These are phyloP conservation scores for Syzygium grande DNA, from an alignment of 345 rosid species.

Conservation along the genomic window DNA sequence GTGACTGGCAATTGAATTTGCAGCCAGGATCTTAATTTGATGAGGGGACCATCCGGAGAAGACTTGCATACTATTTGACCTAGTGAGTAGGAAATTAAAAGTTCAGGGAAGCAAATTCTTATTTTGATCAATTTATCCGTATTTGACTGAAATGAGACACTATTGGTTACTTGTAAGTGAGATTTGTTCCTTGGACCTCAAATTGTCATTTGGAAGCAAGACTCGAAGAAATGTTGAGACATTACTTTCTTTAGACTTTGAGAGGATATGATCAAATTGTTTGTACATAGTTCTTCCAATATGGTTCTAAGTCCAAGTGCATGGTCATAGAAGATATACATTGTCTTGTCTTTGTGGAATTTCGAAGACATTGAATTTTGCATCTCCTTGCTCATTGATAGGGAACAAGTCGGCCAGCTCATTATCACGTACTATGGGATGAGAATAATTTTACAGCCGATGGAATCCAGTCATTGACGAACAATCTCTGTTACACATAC, in stretches of 20 bases:
- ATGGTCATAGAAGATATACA: not conserved
- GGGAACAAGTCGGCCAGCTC: conserved; percentile 99
- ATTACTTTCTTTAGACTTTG: not conserved
- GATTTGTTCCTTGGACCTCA: not conserved
- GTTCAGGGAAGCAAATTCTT: not conserved
- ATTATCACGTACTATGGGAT: conserved; percentile 98
- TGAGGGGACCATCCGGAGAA: not conserved
- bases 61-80: not conserved
- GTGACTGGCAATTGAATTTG: not conserved
- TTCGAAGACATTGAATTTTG: not conserved
- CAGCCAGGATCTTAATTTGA: not conserved
- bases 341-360: not conserved
- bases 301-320: not conserved
- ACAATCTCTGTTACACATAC: conserved; percentile 93
- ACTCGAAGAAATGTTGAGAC: not conserved
- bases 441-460: conserved; percentile 97
- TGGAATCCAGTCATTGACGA: conserved; percentile 91
- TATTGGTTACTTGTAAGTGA: not conserved
- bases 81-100: not conserved
- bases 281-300: not conserved
- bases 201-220: not conserved
- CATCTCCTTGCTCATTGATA: conserved; percentile 9
- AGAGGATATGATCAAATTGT: not conserved
- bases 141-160: not conserved
- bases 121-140: not conserved